Conservation (phyloP, 345 rosid species). For the Pistacia atlantica region DNA sequence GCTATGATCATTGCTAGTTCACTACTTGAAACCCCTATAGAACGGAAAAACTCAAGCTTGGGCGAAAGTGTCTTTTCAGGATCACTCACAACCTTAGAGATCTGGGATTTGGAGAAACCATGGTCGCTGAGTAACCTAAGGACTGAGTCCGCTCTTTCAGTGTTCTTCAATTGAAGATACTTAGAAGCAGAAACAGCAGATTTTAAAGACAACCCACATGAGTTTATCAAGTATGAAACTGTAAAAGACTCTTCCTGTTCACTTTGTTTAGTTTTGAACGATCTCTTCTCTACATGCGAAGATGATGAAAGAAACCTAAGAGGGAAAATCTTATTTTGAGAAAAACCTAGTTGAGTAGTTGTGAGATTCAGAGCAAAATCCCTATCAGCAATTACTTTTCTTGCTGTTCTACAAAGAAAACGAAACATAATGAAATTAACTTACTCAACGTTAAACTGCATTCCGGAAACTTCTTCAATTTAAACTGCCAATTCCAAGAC, state of each 20-base stretch:
- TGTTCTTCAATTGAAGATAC: not conserved
- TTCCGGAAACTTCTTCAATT: too few relatives aligned
- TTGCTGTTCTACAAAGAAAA: not conserved
- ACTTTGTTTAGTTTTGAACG: too few relatives aligned
- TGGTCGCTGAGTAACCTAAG: slow-evolving; percentile 11
- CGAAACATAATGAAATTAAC: not conserved
- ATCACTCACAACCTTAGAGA: slow-evolving; percentile 9
- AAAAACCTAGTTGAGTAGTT: not conserved
- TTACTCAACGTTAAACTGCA: too few relatives aligned
- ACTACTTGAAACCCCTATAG: slow-evolving; percentile 18
- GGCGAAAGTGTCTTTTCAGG: slow-evolving; percentile 13
- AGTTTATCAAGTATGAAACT: slow-evolving; percentile 5
- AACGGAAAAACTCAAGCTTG: slow-evolving; percentile 27
- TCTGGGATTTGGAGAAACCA: slow-evolving; percentile 17
- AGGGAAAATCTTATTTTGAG: not conserved
- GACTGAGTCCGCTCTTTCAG: not conserved
- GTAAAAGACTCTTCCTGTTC: not conserved
- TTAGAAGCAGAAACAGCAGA: slow-evolving; percentile 17
- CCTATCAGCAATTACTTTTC: not conserved
- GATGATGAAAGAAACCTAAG: slow-evolving; percentile 6
- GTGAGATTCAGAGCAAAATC: not conserved
- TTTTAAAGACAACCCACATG: slow-evolving; percentile 16
- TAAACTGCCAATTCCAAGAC: too few relatives aligned
- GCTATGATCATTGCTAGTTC: slow-evolving; percentile 15
- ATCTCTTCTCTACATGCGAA: too few relatives aligned